Evolutionary conservation across 192 early-diverging fungal genomes (phyloP), one percentile per base, ranked within the genome.

Genomic region (Backusella australiensis): DNA sequence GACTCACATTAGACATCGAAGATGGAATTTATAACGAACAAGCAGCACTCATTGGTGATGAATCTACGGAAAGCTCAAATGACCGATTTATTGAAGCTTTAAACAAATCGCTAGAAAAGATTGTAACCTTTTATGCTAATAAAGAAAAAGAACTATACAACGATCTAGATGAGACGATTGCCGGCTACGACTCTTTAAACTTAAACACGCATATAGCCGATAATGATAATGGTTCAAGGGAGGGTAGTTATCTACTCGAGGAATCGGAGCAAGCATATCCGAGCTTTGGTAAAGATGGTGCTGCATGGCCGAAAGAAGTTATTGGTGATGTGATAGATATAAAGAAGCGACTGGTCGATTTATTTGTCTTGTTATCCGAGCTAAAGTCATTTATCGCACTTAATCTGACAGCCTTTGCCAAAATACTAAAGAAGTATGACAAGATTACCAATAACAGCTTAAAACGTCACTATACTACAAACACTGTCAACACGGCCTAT

Each of bases 391-490:
- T 92, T 78, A 92, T 92, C 26, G 90, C 93, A 59, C 88, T 97
- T 63, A 97, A 99, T 87, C 84, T 90, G 78, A 97, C 95, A 0
- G 97, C 95, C 17, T 99, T 97, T 80, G 84, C 87, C 83, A 99
- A 99, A 83, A 96, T 97, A 79, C 82, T 97, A 26, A 99, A 99
- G 86, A 99, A 99, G 85, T 97, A 93, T 77, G 97, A 98, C 83
- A 98, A 98, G 81, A 93, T 98, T 35, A 95, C 93, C 11, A 86
- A 89, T 38, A 85, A 70, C 67, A 87, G 90, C 21, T 85, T 95
- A 42, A 95, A 94, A 71, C 81, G 84, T 32, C 71, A 83, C 34
- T 98, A 94, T 76, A 89, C 95, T 79, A 80, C 79, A 39, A 78
- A 87, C 67, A 80, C 85, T 8, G 91, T 97, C 12, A 85, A 88